phyloP scores from a whole-genome alignment of 495 filamentous ascomycete genomes.

The Lophiotrema nucula region DNA sequence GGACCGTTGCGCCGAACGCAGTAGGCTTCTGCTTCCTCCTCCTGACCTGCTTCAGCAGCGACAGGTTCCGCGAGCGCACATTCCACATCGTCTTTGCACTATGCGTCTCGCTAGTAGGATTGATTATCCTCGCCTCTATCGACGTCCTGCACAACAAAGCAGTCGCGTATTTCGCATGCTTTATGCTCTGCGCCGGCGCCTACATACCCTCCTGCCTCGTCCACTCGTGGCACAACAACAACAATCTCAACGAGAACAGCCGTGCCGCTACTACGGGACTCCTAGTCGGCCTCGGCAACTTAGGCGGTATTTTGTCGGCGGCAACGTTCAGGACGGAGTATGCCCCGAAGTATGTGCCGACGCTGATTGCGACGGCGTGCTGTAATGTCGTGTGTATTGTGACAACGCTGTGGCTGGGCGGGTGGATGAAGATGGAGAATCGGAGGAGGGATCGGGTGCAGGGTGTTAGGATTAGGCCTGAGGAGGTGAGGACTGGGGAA shows the following conservation, averaged over 20 bases:
- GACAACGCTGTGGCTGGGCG: constrained; percentile 10
- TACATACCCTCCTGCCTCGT: constrained; percentile 34
- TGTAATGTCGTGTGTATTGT: constrained; percentile 16
- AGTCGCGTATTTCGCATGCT: constrained; percentile 36
- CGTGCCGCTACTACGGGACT: constrained; percentile 46
- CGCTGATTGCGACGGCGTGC: constrained; percentile 11
- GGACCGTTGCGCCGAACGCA: constrained; percentile 31
- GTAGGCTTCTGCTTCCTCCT: constrained; percentile 24
- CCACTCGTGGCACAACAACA: constrained; percentile 35
- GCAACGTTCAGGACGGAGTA: constrained; percentile 15
- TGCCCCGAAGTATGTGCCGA: constrained; percentile 19
- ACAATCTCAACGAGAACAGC: constrained; percentile 28
- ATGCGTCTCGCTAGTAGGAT: constrained; percentile 12
- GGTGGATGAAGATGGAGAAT: constrained; percentile 25
- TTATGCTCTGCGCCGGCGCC: constrained; percentile 27
- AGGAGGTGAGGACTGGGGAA: constrained; percentile 12
- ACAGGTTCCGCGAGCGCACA: constrained; percentile 22
- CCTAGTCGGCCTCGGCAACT: constrained; percentile 26
- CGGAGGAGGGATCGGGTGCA: constrained; percentile 6
- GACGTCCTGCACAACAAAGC: constrained; percentile 33
- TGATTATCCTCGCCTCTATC: constrained; percentile 30
- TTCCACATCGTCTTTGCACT: constrained; percentile 25
- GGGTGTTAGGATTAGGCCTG: constrained; percentile 12
- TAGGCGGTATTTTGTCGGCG: constrained; percentile 18
- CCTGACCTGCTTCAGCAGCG: constrained; percentile 28